Percentiles rank a stretch among this genome's conserved stretches.
Evolutionary conservation across 495 filamentous ascomycete genomes (phyloP).

Genomic region (Lentithecium fluviatile): DNA sequence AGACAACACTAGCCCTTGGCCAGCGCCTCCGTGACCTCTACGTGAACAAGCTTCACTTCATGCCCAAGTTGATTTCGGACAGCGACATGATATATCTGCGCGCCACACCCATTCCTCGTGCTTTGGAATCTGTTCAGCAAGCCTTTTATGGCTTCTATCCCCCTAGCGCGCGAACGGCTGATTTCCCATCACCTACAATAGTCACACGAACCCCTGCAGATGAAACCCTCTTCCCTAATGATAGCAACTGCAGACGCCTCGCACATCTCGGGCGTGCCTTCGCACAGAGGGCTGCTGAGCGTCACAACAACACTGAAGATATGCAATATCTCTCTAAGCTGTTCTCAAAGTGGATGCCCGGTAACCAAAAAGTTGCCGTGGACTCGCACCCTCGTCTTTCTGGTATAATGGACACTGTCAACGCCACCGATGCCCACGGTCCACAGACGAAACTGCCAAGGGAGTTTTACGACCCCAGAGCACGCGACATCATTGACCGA

Average conservation of each 20-base stretch:
- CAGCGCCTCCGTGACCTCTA: constrained; percentile 78
- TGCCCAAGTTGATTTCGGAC: constrained; percentile 65
- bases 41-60: constrained; percentile 81
- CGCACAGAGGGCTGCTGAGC: constrained; percentile 72
- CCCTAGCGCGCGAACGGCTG: constrained; percentile 57
- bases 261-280: constrained; percentile 76
- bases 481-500: constrained; percentile 65
- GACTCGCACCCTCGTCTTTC: constrained; percentile 80
- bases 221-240: constrained; percentile 92
- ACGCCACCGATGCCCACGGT: constrained; percentile 83
- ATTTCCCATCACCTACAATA: constrained; percentile 71
- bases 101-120: constrained; percentile 78
- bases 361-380: constrained; percentile 67
- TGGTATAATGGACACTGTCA: constrained; percentile 92
- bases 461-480: constrained; percentile 84
- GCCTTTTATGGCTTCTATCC: constrained; percentile 90
- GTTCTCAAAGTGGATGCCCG: constrained; percentile 81
- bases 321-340: constrained; percentile 79
- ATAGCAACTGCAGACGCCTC: constrained; percentile 79
- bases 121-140: constrained; percentile 86
- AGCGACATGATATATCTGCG: constrained; percentile 79
- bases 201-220: constrained; percentile 69
- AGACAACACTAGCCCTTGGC: constrained; percentile 80
- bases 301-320: constrained; percentile 79
- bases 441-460: constrained; percentile 70